Conservation (phyloP, 352 stramenopile species). For the Stramenopiles sp. region DNA sequence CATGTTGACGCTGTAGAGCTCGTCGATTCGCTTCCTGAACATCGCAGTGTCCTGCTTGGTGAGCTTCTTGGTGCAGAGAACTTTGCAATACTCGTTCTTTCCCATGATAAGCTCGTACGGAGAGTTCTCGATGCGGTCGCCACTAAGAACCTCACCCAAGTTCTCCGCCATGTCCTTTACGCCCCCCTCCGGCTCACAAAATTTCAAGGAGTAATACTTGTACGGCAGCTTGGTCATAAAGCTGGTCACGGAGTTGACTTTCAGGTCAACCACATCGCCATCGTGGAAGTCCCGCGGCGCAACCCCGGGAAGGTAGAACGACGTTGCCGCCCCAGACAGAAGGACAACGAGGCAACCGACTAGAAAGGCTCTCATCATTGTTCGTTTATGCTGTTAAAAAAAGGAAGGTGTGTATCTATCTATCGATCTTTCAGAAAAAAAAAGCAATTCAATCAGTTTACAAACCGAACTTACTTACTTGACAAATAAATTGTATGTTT, state of each 20-base stretch:
- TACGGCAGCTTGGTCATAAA: slow-evolving; percentile 85
- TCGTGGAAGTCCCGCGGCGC: slow-evolving; percentile 65
- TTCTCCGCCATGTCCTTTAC: slow-evolving; percentile 90
- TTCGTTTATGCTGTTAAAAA: too few species aligned
- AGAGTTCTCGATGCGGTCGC: slow-evolving; percentile 96
- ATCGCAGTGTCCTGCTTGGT: slow-evolving; percentile 41
- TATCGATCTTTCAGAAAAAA: too few species aligned
- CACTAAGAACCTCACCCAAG: slow-evolving; percentile 92
- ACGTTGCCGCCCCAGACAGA: slow-evolving; percentile 11
- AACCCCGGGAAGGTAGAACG: slow-evolving; percentile 52
- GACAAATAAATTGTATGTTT: too few species aligned
- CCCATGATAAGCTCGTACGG: slow-evolving; percentile 84
- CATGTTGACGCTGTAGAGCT: slow-evolving; percentile 85
- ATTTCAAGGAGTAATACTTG: slow-evolving; percentile 92
- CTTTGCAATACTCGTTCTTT: slow-evolving; percentile 56
- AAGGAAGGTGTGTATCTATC: too few species aligned
- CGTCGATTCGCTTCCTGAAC: slow-evolving; percentile 72
- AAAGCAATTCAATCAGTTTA: too few species aligned
- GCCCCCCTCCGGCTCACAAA: slow-evolving; percentile 58
- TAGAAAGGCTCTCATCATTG: too few species aligned
- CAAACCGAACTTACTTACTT: too few species aligned
- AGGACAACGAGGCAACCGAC: too few species aligned
- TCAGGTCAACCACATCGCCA: slow-evolving; percentile 56
- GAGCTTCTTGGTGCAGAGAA: slow-evolving; percentile 62
- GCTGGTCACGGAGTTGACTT: slow-evolving; percentile 81